Base-by-base conservation (phyloP, 257 asterid species). In the Lycium ferocissimum region DNA sequence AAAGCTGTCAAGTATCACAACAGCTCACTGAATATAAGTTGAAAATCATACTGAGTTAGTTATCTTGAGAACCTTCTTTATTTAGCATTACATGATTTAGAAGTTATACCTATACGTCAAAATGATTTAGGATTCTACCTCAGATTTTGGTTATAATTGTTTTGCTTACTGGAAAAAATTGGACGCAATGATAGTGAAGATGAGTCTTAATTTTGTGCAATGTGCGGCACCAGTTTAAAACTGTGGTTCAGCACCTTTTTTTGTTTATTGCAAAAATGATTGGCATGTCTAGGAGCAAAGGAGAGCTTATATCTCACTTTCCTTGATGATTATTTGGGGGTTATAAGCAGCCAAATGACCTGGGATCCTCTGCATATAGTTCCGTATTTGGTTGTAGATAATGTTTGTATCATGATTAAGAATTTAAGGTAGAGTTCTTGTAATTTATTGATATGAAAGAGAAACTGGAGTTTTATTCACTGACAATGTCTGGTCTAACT, bases 271-370 rank as follows among this genome's bases (percentile, higher is more conserved):
- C 59, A 26, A 26, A 26, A 76, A 51, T 71, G 9, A 51, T 76
- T 78, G 14, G 33, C 82, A 78, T 17, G 49, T 78, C 5, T 53
- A 33, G 43, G 61, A 51, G 61, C 62, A 76, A 76, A 75, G 14
- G 12, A 78, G 82, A 53, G 33, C 33, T 78, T 15, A 53, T 33
- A 53, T 78, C 53, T 78, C 9, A 12, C 82, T 78, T 53, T 78
- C 82, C 47, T 22, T 14, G 58, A 40, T 43, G 45, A 51, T 53
- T 53, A 26, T 78, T 78, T 43, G 13, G 82, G 26, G 81, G 22
- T 76, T 22, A 76, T 76, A 51, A 14, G 63, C 63, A 51, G 20
- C 47, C 82, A 76, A 49, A 76, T 76, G 82, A 76, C 63, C 51
- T 51, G 82, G 45, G 45, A 76, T 76, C 47, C 62, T 76, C 45